Percentiles rank a stretch among this genome's conserved stretches.
These are phyloP conservation scores for Colletotrichum camelliae DNA, from an alignment of 2,329 filamentous ascomycete genomes.

Conservation along the genomic window DNA sequence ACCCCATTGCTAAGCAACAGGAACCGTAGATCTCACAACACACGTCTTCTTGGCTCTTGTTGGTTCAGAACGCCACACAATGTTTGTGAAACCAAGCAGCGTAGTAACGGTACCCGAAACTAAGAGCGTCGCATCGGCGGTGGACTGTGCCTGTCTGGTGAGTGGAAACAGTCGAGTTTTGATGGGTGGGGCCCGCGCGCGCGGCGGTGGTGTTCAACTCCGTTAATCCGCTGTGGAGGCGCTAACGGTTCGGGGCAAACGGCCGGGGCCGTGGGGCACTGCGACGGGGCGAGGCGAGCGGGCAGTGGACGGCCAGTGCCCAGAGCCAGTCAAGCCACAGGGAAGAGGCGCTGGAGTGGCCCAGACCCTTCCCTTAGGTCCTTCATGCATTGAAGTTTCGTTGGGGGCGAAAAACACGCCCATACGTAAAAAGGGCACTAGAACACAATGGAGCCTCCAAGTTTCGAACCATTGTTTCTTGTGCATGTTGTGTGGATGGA, in stretches of 20 bases:
- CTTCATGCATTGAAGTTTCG: not conserved
- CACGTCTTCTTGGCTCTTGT: not conserved
- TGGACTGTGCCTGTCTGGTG: not conserved
- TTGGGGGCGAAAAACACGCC: not conserved
- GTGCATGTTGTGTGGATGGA: not conserved
- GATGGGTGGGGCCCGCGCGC: not conserved
- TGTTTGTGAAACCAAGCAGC: not conserved
- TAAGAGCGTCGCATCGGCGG: not conserved
- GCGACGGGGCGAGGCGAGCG: not conserved
- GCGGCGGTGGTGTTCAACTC: not conserved
- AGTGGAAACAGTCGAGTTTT: not conserved
- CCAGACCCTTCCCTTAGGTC: not conserved
- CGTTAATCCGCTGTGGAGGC: not conserved
- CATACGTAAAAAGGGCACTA: not conserved
- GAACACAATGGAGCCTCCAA: not conserved
- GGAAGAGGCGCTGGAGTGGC: not conserved
- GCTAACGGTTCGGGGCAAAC: conserved; percentile 6
- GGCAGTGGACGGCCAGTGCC: not conserved
- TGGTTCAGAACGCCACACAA: not conserved
- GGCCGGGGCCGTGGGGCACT: not conserved
- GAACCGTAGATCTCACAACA: not conserved
- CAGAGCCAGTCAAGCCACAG: not conserved
- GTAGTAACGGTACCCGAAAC: not conserved
- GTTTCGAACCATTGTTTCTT: not conserved
- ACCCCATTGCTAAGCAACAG: not conserved